Evolutionary conservation across 2,329 filamentous ascomycete genomes (phyloP).

Genomic region (Exserohilum turcica): DNA sequence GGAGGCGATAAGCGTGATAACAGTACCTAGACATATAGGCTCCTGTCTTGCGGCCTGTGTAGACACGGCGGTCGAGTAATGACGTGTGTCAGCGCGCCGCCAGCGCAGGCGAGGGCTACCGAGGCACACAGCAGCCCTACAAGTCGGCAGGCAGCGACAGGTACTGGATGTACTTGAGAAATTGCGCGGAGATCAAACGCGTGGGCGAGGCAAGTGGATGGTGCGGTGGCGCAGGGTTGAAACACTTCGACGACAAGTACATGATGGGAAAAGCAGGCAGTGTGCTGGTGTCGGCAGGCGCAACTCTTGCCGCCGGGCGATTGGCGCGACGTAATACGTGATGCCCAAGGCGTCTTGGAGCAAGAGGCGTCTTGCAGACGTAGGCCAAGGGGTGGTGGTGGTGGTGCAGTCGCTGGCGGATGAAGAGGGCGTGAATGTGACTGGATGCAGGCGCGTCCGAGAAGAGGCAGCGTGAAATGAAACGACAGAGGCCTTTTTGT

Average conservation of each 20-base stretch:
- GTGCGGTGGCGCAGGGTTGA: conserved; percentile 4
- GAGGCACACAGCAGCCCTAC: no score
- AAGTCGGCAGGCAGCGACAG: conserved; percentile 6
- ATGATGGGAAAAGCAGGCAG: not conserved
- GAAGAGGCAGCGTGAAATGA: conserved; percentile 10
- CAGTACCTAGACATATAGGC: not conserved
- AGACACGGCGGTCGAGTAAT: not conserved
- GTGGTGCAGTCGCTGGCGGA: conserved; percentile 14
- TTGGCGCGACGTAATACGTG: no score
- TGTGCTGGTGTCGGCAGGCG: no score
- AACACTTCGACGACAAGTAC: conserved; percentile 5
- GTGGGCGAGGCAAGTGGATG: conserved; percentile 7
- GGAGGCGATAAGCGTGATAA: not conserved
- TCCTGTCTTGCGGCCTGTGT: not conserved
- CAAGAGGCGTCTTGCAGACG: no score
- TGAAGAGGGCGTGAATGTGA: conserved; percentile 22
- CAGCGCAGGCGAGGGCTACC: not conserved
- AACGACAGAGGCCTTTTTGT: conserved; percentile 21
- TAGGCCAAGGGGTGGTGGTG: conserved; percentile 2
- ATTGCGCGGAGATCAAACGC: conserved; percentile 27
- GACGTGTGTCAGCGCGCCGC: not conserved
- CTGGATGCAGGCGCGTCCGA: conserved; percentile 19
- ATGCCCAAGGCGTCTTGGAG: no score
- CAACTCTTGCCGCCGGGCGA: no score
- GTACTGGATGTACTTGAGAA: conserved; percentile 12